Percentiles rank a stretch among this genome's conserved stretches.
These are phyloP conservation scores for Ustilago cynodontis DNA, from an alignment of 1,284 basidiomycete species.

Conservation along the genomic window DNA sequence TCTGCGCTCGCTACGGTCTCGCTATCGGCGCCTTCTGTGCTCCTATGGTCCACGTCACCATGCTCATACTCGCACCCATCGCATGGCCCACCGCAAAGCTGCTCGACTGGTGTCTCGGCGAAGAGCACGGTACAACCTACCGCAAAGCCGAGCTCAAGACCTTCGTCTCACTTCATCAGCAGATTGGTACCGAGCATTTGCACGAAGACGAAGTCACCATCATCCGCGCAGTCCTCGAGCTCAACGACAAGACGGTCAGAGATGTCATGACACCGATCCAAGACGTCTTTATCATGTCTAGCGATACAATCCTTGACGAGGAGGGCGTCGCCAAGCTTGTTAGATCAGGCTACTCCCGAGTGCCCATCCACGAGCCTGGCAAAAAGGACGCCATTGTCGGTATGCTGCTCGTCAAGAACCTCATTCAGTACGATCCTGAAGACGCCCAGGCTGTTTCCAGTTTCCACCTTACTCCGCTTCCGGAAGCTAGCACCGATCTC, in stretches of 20 bases:
- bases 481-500: constrained; percentile 86
- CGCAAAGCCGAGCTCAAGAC: constrained; percentile 79
- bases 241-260: constrained; percentile 77
- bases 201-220: constrained; percentile 86
- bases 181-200: constrained; percentile 82
- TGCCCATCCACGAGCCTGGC: constrained; percentile 86
- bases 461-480: constrained; percentile 77
- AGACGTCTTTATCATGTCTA: constrained; percentile 82
- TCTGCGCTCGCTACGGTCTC: constrained; percentile 90
- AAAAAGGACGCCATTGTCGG: constrained; percentile 84
- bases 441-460: constrained; percentile 79
- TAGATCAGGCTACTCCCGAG: constrained; percentile 84
- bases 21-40: constrained; percentile 92
- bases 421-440: constrained; percentile 90
- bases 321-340: constrained; percentile 77
- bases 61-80: constrained; percentile 72
- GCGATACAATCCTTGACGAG: constrained; percentile 84
- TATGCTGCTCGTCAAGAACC: constrained; percentile 80
- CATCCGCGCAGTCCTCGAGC: constrained; percentile 69
- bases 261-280: constrained; percentile 75
- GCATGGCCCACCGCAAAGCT: constrained; percentile 71
- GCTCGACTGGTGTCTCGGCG: constrained; percentile 72
- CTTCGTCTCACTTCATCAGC: constrained; percentile 82
- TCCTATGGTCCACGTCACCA: constrained; percentile 74
- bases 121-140: constrained; percentile 71